Percentiles rank a stretch among this genome's conserved stretches.
Evolutionary conservation across 2,329 filamentous ascomycete species (phyloP).

Genomic region (Colletotrichum sp.): DNA sequence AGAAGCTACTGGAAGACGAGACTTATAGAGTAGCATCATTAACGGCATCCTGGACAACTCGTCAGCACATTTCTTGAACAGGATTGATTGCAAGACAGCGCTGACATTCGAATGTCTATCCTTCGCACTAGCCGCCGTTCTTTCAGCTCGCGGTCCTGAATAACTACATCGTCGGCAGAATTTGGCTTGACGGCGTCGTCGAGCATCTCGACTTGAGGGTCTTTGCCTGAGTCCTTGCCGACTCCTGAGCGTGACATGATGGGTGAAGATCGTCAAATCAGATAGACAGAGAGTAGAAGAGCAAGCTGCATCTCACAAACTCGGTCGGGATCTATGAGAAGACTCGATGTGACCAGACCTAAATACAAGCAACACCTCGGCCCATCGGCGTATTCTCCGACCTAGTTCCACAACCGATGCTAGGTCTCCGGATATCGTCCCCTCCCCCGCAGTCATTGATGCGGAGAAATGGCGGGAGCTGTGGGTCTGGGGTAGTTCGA

Average conservation of each 20-base stretch:
- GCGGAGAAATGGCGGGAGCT: not conserved
- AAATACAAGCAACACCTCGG: not conserved
- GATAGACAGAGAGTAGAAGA: not conserved
- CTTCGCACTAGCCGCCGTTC: not conserved
- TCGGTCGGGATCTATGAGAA: not conserved
- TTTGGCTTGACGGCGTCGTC: not conserved
- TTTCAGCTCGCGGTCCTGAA: not conserved
- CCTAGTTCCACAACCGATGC: not conserved
- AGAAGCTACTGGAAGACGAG: not conserved
- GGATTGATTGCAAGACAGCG: not conserved
- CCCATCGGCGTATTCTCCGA: not conserved
- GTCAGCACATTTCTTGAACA: too few relatives aligned
- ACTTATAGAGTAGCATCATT: slow-evolving; percentile 1
- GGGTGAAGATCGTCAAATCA: not conserved
- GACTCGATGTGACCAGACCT: not conserved
- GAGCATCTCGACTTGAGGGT: not conserved
- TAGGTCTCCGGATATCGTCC: not conserved
- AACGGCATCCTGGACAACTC: not conserved
- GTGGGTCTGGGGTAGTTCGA: not conserved
- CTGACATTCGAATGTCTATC: not conserved
- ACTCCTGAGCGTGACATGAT: not conserved
- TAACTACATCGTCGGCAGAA: not conserved
- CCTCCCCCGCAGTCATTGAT: not conserved
- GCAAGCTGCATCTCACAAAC: not conserved
- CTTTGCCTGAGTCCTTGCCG: not conserved